Evolutionary conservation across 495 filamentous ascomycete genomes (phyloP), one percentile per base, ranked within the genome.

Genomic region (Xylaria cubensis): DNA sequence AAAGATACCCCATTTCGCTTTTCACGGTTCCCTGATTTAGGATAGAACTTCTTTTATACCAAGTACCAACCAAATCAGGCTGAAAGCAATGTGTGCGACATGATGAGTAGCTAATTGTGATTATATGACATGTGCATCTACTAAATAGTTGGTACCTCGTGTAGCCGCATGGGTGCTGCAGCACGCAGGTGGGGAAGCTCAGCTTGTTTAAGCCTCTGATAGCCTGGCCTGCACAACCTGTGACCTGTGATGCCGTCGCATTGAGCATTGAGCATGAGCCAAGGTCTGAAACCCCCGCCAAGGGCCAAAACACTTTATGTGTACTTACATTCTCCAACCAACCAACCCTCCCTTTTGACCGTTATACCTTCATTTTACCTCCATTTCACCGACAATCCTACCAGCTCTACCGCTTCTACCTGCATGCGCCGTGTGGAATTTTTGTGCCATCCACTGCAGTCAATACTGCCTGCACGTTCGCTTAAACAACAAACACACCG

Each of bases 1-100:
- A 51, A 5, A 55, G 46, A 67, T 67, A 67, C 75, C 68, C 63
- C 72, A 73, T 72, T 69, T 36, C 58, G 19, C 69, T 53, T 59
- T 42, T 69, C 19, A 32, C 2, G 15, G 1, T 21, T 44, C 51
- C 24, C 21, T n/a, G 7, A 26, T 26, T 12, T 46, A 26, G 8
- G 42, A 64, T 64, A n/a, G 21, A 24, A 10, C n/a, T 65, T 48
- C 24, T 5, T 48, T 26, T 51, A 42, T 9, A 42, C 39, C 10
- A 42, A 42, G 26, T 4, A 56, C n/a, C n/a, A n/a, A n/a, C n/a
- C 34, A 56, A 17, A 56, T 24, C 6, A 44, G 65, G 50, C 48
- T 56, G 58, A 67, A 56, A 42, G 39, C 3, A 42, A 24, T 39
- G 7, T 63, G 19, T 63, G 36, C 2, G 39, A 44, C 39, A 29